Conservation (phyloP, 1,139 yeast genomes). For the Blastobotrys buckinghamii region DNA sequence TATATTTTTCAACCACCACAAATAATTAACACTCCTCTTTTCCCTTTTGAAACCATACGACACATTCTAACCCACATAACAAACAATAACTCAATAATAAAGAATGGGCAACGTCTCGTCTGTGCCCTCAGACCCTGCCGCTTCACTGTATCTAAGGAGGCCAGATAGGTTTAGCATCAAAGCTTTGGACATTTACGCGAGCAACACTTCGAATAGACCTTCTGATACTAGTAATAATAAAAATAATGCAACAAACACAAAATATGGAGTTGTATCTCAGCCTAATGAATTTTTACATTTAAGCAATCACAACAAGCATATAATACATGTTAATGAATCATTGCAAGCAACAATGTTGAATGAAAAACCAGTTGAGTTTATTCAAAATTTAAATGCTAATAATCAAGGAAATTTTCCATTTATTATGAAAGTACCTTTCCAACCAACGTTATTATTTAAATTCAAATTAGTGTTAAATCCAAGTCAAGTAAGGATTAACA, state of each 20-base stretch:
- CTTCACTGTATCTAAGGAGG: conserved; percentile 20
- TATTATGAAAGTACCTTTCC: conserved; percentile 22
- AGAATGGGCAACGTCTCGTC: conserved; percentile 27
- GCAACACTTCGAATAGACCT: neutral
- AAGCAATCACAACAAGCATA: neutral
- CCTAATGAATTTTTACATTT: neutral
- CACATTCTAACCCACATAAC: too few relatives aligned
- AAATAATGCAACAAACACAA: neutral
- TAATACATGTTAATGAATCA: conserved; percentile 4
- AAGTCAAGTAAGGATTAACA: conserved; percentile 15
- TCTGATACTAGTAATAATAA: neutral
- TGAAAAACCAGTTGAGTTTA: conserved; percentile 15
- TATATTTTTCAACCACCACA: too few relatives aligned
- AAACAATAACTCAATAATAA: neutral
- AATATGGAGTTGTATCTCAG: neutral
- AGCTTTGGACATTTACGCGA: conserved; percentile 14
- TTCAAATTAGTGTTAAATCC: conserved; percentile 18
- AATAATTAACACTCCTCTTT: too few relatives aligned
- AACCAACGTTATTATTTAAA: conserved; percentile 14
- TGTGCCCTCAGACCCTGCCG: conserved; percentile 18
- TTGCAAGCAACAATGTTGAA: conserved; percentile 2
- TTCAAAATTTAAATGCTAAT: conserved; percentile 14
- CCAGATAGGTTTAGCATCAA: conserved; percentile 22
- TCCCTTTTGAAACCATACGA: too few relatives aligned
- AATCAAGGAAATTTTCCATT: conserved; percentile 13